Evolutionary conservation across 495 filamentous ascomycete genomes (phyloP), one percentile per base, ranked within the genome.

Genomic region (Halenospora varia): DNA sequence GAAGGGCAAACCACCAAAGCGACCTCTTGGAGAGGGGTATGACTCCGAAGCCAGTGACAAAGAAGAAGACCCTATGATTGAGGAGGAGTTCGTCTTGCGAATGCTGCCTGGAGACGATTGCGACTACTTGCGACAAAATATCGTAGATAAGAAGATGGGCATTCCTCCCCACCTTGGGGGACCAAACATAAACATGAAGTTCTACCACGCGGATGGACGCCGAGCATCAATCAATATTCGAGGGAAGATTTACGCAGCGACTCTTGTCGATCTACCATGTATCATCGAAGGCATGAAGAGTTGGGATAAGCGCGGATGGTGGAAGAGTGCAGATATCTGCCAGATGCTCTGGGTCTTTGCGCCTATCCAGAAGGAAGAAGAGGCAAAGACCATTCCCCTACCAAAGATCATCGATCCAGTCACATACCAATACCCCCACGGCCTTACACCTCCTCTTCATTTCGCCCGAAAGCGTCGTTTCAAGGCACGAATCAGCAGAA

Each of bases 201-300:
- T 95, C 57, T 75, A 96, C 20, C 84, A 85, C 48, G 76, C 76
- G 0, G 88, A 92, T 48, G 85, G 85, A 1, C 83, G 94, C 48
- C 82, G 91, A 10, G 85, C 87, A 1, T 73, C 89, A 47, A 68
- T 97, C 1, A 83, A 74, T 11, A 78, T 99, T 22, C 76, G 83
- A 15, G 84, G 85, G 1, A 73, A 82, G 47, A 73, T 81, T 24
- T 99, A 92, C 65, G 90, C 92, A 0, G 92, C 89, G 19, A 74
- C 83, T 4, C 72, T 97, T 50, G 87, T 97, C 4, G 93, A 97
- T 59, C 75, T 99, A 10, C 94, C 94, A 0, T 93, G 87, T 61
- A 87, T 99, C 56, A 83, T 96, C 1, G 94, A 99, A 71, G 88
- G 86, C 9, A 95, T 95, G 86, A 99, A 99, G 73, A 92, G 87